A percentile compares a stretch with the other conserved stretches of the same genome.
phyloP scores from a whole-genome alignment of 192 early-diverging fungal species.

The Powellomyces hirtus region DNA sequence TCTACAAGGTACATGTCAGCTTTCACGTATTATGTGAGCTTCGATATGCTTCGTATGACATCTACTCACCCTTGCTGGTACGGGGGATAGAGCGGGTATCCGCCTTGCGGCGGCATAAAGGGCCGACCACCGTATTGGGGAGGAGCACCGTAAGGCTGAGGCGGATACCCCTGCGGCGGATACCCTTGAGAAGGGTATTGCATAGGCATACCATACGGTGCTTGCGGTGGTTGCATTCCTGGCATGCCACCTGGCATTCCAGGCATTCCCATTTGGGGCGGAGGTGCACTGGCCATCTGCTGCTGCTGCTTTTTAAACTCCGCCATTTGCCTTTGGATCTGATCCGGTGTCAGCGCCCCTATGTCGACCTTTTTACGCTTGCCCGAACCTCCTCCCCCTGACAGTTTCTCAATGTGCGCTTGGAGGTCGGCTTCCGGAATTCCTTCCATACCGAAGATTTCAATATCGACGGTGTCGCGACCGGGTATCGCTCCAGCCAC shows the following conservation, averaged over 20 bases:
- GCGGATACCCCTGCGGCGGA: neutral
- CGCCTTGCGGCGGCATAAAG: slow-evolving; percentile 11
- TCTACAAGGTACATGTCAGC: slow-evolving; percentile 10
- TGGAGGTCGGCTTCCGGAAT: slow-evolving; percentile 78
- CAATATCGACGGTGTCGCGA: slow-evolving; percentile 80
- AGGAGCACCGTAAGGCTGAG: slow-evolving; percentile 1
- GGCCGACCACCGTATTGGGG: neutral
- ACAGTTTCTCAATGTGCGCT: slow-evolving; percentile 55
- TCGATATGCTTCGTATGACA: too few species aligned
- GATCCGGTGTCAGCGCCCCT: slow-evolving; percentile 25
- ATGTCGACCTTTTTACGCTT: slow-evolving; percentile 23
- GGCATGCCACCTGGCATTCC: slow-evolving; percentile 23
- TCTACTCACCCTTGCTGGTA: slow-evolving; percentile 20
- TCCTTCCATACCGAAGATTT: slow-evolving; percentile 94
- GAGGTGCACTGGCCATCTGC: slow-evolving; percentile 3
- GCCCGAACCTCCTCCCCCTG: slow-evolving; percentile 12
- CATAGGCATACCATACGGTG: slow-evolving; percentile 16
- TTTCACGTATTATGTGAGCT: too few species aligned
- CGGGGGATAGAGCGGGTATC: neutral
- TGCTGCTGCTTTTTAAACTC: slow-evolving; percentile 42
- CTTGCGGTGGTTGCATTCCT: slow-evolving; percentile 9
- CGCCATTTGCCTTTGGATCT: slow-evolving; percentile 36
- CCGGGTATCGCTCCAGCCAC: slow-evolving; percentile 85
- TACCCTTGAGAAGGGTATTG: slow-evolving; percentile 8
- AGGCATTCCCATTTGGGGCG: neutral